Conservation (phyloP, 139 green algal species). For the Closterium sp. region DNA sequence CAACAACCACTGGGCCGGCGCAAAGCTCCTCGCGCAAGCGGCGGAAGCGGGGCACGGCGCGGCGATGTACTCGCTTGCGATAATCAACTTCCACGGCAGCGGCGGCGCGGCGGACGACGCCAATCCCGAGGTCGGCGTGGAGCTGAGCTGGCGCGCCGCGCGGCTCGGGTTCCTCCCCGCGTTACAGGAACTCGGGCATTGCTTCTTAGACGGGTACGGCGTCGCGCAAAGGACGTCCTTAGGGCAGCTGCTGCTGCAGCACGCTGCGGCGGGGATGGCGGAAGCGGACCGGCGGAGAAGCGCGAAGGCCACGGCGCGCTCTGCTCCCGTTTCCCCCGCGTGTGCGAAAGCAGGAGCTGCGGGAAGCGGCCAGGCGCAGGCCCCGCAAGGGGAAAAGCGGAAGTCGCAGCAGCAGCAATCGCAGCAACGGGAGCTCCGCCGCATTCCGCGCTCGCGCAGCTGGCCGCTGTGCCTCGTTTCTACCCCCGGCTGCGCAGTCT, state of each 20-base stretch:
- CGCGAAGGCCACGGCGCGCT: not conserved
- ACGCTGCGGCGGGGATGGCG: not conserved
- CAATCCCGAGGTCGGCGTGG: slow-evolving; percentile 16
- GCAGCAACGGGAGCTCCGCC: not conserved
- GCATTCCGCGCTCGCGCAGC: not conserved
- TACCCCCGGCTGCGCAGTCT: not conserved
- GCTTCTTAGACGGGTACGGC: slow-evolving; percentile 36
- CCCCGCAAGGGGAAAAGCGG: not conserved
- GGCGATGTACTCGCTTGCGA: slow-evolving; percentile 36
- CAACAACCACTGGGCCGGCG: slow-evolving; percentile 21
- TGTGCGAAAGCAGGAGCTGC: not conserved
- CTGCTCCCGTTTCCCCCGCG: not conserved
- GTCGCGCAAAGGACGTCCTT: not conserved
- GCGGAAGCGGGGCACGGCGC: slow-evolving; percentile 23
- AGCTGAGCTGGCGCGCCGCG: slow-evolving; percentile 32
- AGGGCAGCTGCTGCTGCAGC: slow-evolving; percentile 11
- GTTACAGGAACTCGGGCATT: slow-evolving; percentile 50
- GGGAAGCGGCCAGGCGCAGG: not conserved
- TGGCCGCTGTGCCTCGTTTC: not conserved
- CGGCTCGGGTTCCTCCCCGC: slow-evolving; percentile 1
- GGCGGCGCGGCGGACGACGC: slow-evolving; percentile 23
- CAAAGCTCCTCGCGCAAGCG: slow-evolving; percentile 28
- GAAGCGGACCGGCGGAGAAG: not conserved
- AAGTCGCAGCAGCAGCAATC: too few species aligned
- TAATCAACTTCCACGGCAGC: slow-evolving; percentile 54